Percentiles rank a stretch among this genome's conserved stretches.
Conservation (phyloP, 1,284 basidiomycete species). For the Rhizoctonia solani region DNA sequence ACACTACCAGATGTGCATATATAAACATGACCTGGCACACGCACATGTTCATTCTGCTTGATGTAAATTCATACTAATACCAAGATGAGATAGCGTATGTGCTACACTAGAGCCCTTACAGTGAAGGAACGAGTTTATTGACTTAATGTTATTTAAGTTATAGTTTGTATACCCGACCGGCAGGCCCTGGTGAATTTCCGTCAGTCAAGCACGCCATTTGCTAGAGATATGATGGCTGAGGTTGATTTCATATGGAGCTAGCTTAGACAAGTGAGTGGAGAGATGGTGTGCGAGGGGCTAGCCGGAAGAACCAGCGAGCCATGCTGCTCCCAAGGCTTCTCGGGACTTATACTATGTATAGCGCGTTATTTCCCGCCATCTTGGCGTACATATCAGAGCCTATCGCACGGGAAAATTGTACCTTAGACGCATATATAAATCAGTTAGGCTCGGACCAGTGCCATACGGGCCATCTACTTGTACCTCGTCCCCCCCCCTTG, state of each 20-base stretch:
- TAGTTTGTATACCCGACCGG: neutral
- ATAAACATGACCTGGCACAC: neutral
- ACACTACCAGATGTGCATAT: too few species aligned
- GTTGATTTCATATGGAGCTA: neutral
- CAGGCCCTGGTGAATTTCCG: neutral
- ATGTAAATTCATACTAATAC: too few species aligned
- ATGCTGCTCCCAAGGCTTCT: constrained; percentile 22
- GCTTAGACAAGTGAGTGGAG: neutral
- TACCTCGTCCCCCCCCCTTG: neutral
- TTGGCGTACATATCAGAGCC: neutral
- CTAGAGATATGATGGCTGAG: neutral
- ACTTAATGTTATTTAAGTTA: neutral
- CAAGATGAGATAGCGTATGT: too few species aligned
- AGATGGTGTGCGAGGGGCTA: constrained; percentile 18
- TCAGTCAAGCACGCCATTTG: constrained; percentile 3
- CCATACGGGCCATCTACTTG: neutral
- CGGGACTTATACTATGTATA: neutral
- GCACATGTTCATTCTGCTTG: neutral
- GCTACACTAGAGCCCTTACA: too few species aligned
- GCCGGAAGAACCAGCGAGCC: constrained; percentile 19
- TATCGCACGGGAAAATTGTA: neutral
- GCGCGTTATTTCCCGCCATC: neutral
- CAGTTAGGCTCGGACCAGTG: neutral
- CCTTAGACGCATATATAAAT: constrained; percentile 17
- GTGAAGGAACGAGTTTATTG: too few species aligned